These are phyloP conservation scores for Cladosporium oxysporum DNA, from an alignment of 2,329 filamentous ascomycete species.

Conservation along the genomic window DNA sequence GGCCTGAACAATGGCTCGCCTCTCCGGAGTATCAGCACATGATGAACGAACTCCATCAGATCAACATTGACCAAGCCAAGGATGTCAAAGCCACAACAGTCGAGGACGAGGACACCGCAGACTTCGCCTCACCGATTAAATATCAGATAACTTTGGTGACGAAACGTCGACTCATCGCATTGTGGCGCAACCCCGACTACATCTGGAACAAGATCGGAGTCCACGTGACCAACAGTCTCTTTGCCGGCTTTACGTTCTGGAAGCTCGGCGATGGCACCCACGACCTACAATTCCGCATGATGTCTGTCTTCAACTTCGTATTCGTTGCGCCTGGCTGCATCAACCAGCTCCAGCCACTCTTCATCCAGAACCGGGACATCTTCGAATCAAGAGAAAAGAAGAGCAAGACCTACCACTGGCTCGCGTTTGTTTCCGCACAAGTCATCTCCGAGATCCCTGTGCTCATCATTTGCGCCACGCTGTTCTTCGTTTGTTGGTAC, in stretches of 20 bases:
- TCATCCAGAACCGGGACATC: slow-evolving; percentile 58
- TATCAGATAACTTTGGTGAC: slow-evolving; percentile 20
- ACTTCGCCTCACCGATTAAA: slow-evolving; percentile 47
- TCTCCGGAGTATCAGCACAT: slow-evolving; percentile 30
- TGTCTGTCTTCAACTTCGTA: slow-evolving; percentile 39
- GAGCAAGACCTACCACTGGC: slow-evolving; percentile 73
- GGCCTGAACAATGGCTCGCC: slow-evolving; percentile 48
- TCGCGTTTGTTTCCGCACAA: slow-evolving; percentile 69
- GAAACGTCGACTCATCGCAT: slow-evolving; percentile 55
- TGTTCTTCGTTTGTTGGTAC: slow-evolving; percentile 36
- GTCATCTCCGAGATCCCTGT: slow-evolving; percentile 71
- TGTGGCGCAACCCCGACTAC: slow-evolving; percentile 69
- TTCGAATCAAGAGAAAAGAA: slow-evolving; percentile 63
- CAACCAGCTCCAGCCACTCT: slow-evolving; percentile 61
- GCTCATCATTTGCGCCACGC: slow-evolving; percentile 61
- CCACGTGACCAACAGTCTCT: slow-evolving; percentile 52
- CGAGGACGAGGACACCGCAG: slow-evolving; percentile 40
- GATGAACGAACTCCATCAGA: slow-evolving; percentile 45
- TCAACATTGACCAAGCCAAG: slow-evolving; percentile 38
- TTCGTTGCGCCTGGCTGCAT: slow-evolving; percentile 49
- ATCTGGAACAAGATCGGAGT: slow-evolving; percentile 63
- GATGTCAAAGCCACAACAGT: slow-evolving; percentile 37
- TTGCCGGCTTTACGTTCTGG: slow-evolving; percentile 54
- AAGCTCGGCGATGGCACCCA: slow-evolving; percentile 36
- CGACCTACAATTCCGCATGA: slow-evolving; percentile 42